Evolutionary conservation across 768 basidiomycete species (phyloP), one percentile per base, ranked within the genome.

Genomic region (Mycena amicta): DNA sequence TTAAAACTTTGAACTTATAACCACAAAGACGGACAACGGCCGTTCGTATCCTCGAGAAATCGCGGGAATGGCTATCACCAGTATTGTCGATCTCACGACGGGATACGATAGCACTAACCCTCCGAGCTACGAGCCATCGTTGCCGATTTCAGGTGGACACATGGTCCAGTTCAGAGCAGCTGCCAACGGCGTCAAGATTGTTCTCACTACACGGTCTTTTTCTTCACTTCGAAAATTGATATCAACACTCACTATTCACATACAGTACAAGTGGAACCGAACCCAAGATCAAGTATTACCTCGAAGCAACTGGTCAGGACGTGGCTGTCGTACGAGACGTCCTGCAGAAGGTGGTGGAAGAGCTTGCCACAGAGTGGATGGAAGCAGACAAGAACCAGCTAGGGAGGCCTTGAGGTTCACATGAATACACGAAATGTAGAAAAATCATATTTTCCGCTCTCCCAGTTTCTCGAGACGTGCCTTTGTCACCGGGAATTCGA

Each of bases 271-370:
- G 90, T 64, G 93, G 93, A 20, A 95, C 93, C 15, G 93, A 95
- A 66, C 93, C 93, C 0, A 95, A 95, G 90, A 91, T 94, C 74
- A 95, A 95, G 69, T 93, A 89, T 70, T 95, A 95, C 67, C 75
- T 95, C 27, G 93, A 95, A 75, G 93, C 90, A 12, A 82, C 76
- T 50, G 91, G 92, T 0, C 75, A 70, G 50, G 73, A 89, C 61
- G 66, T 74, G 0, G 60, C 59, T n/a, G 66, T 68, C 0, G 85
- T 94, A 3, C 72, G 73, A 2, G 65, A 61, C 3, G 70, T 84
- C 33, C 77, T 95, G n/a, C 71, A 72, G 3, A 69, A 68, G 40
- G 86, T 91, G 0, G 80, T 90, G 2, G 70, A 74, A 39, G 87
- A 89, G 61, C 72, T 95, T 11, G 80, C 81, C 18, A 71, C 77